Evolutionary conservation across 108 stramenopile genomes (phyloP), one percentile per base, ranked within the genome.

Genomic region (Stephanodiscus minutulus): DNA sequence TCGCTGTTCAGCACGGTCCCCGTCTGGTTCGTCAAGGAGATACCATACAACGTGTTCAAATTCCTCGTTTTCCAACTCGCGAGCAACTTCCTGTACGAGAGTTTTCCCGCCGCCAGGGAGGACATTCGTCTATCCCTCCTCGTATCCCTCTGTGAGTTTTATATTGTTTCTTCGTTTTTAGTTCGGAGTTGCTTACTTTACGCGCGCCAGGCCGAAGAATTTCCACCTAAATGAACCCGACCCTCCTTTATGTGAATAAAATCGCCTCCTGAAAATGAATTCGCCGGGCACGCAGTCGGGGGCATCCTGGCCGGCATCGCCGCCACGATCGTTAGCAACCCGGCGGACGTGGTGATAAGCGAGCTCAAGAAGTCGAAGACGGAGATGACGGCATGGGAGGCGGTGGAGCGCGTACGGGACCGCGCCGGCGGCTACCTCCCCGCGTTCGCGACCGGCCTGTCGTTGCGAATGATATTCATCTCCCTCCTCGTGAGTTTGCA

Each of bases 281-380:
- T 39, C 11, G 7, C 39, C 10, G 39, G 39, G n/a, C n/a, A n/a
- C n/a, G 8, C 57, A 58, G 72, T 81, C 10, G 83, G 88, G 15
- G 91, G 91, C 15, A 85, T 80, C 22, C 63, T 84, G 11, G 91
- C 86, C 27, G 91, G 91, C 4, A 78, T 88, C 15, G 71, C 70
- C 5, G 91, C 91, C 15, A 81, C 91, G 0, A 56, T 88, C 33
- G 84, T 89, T 2, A 85, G 84, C 36, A 88, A 91, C 53, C 91
- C 91, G 9, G 88, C 82, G 0, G 91, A 91, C 74, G 82, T 73
- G 10, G 85, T 87, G 17, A 86, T 91, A 22, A 80, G 73, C 44
- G 88, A 89, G 52, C 77, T 91, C 81, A 91, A 91, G 72, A 91
- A 89, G 54, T 66, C 83, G 21, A 83, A 86, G 49, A 82, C 81